A percentile compares a stretch with the other conserved stretches of the same genome.
Conservation (phyloP, 768 basidiomycete genomes). For the Termitomyces sp. region DNA sequence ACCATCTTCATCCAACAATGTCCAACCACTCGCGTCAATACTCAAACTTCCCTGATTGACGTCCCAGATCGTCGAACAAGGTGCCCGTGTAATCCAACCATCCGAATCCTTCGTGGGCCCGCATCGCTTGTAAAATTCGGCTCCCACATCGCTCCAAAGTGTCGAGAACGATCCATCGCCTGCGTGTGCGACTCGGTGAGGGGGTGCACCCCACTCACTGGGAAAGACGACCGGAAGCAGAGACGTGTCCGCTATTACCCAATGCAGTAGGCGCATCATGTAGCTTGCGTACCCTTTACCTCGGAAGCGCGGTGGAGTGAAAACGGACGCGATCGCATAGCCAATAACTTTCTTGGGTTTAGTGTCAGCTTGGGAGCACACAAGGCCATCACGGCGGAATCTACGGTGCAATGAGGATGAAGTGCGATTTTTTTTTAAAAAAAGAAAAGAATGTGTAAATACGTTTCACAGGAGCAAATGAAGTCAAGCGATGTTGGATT, state of each 20-base stretch:
- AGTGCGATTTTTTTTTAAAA: not conserved
- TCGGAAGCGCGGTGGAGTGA: conserved; percentile 42
- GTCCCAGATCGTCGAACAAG: conserved; percentile 35
- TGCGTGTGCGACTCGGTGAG: conserved; percentile 23
- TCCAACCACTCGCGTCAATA: conserved; percentile 16
- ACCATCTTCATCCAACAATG: conserved; percentile 30
- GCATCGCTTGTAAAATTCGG: conserved; percentile 34
- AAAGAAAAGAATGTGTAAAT: conserved; percentile 15
- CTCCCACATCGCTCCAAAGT: conserved; percentile 50
- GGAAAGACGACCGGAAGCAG: conserved; percentile 21
- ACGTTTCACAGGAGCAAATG: conserved; percentile 61
- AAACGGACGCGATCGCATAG: conserved; percentile 54
- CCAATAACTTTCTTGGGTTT: conserved; percentile 28
- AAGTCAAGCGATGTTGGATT: conserved; percentile 48
- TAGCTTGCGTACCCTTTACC: conserved; percentile 52
- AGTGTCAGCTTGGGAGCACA: conserved; percentile 15
- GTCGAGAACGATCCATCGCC: conserved; percentile 41
- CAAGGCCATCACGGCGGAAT: conserved; percentile 23
- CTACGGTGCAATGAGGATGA: conserved; percentile 12
- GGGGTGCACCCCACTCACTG: conserved; percentile 40
- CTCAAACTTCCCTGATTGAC: conserved; percentile 11
- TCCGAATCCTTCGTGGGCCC: conserved; percentile 26
- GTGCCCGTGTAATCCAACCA: conserved; percentile 39
- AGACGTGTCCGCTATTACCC: conserved; percentile 35
- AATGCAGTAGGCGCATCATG: conserved; percentile 63